Evolutionary conservation across 306 rosid genomes (phyloP), one percentile per base, ranked within the genome.

Genomic region (Vigna nakashimae): DNA sequence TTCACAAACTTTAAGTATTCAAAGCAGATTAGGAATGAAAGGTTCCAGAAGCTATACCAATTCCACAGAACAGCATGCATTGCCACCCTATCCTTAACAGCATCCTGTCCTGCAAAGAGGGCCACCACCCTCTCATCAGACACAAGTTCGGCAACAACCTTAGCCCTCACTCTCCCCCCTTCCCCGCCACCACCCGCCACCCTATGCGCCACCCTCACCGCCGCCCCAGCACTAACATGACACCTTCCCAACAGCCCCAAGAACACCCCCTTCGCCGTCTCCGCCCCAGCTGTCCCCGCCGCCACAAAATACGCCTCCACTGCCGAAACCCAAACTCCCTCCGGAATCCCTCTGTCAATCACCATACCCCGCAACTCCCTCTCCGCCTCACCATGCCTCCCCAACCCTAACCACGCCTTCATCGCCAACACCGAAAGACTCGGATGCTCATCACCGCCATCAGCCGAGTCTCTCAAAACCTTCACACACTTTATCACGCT

Each of bases 11-110:
- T 6, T 6, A 16, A 6, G 56, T 46, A 56, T 22, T 74, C 58
- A 42, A 58, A 76, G 17, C 62, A 24, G 43, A 75, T 17, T 71
- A 65, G 63, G 40, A 64, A 36, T 83, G 18, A 64, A 36, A 80
- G 67, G 43, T 46, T 36, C 34, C 26, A n/a, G 56, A 55, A 56
- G 52, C 65, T 55, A 87, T 83, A 95, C 98, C 98, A 92, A 82
- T 92, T 95, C 98, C 98, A 95, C 7, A 95, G 86, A 84, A 95
- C 87, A 40, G 96, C 85, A 38, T 92, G 93, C 97, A 95, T 95
- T 65, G 91, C 88, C 62, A 72, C 86, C 57, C 90, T 87, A 81
- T 95, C 97, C 80, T 81, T 91, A 10, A 87, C 86, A 49, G 86
- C 82, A 0, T 80, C 88, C 84, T 89, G 88, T 7, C 85, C 90